These are phyloP conservation scores for Teratosphaeria epicoccoides DNA, from an alignment of 2,329 filamentous ascomycete species.

Conservation along the genomic window DNA sequence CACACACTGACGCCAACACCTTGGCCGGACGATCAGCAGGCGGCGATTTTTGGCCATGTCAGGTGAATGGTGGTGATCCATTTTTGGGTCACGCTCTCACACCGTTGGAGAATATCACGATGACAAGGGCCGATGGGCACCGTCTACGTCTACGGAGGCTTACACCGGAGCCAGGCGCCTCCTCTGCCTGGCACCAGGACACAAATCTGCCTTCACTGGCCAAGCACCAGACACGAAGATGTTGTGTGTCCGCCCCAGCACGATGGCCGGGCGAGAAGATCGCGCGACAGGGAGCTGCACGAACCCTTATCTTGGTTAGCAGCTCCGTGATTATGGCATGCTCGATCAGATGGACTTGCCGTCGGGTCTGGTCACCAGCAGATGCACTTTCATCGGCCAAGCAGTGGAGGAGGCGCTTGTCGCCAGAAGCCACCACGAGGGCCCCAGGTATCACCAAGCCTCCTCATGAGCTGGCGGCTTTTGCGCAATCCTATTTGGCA, in stretches of 20 bases:
- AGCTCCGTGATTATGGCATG: background rate
- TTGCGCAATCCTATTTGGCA: background rate
- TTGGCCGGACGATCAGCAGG: background rate
- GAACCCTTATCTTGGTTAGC: background rate
- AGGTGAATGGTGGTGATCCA: background rate
- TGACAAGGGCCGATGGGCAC: background rate
- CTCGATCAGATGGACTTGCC: background rate
- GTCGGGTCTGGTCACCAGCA: background rate
- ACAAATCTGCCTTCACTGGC: too few relatives aligned
- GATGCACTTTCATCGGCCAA: background rate
- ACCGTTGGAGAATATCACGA: background rate
- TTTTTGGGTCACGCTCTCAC: background rate
- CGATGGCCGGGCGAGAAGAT: background rate
- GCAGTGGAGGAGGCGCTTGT: slow-evolving; percentile 1
- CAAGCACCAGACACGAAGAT: background rate
- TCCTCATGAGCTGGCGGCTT: background rate
- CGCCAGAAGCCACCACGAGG: background rate
- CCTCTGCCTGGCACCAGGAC: background rate
- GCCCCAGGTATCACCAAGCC: background rate
- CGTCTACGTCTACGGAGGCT: background rate
- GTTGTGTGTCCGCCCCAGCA: background rate
- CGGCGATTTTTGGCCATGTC: background rate
- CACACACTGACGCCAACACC: background rate
- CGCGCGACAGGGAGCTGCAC: background rate
- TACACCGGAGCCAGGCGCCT: background rate